A percentile compares a stretch with the other conserved stretches of the same genome.
phyloP scores from a whole-genome alignment of 352 stramenopile genomes.

The Pythium scleroteichum region DNA sequence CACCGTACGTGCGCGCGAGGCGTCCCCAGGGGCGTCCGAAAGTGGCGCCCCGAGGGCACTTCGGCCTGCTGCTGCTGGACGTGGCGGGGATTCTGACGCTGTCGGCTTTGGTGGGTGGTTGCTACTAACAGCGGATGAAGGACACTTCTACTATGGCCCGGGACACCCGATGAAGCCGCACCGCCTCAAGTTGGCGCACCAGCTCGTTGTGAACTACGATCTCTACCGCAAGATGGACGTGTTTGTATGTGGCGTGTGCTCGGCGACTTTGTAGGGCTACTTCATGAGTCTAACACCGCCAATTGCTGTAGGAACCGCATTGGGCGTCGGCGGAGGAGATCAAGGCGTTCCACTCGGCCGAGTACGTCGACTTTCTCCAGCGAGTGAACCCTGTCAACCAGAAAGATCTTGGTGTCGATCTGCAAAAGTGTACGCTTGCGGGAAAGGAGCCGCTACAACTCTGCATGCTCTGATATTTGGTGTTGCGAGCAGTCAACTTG shows the following conservation, averaged over 20 bases:
- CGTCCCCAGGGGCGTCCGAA: not conserved
- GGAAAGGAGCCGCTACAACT: not conserved
- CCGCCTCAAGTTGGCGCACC: constrained; percentile 97
- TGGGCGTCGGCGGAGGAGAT: constrained; percentile 92
- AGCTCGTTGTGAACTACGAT: constrained; percentile 98
- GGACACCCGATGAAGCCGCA: constrained; percentile 98
- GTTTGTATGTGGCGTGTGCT: constrained; percentile 67
- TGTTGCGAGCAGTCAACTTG: constrained; percentile 85
- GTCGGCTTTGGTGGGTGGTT: too few species aligned
- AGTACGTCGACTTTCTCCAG: constrained; percentile 98
- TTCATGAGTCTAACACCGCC: not conserved
- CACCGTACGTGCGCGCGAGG: constrained; percentile 51
- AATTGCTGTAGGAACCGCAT: constrained; percentile 61
- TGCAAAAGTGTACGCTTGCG: constrained; percentile 66
- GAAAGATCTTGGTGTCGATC: constrained; percentile 69
- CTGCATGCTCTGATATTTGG: not conserved
- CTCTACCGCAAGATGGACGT: constrained; percentile 99
- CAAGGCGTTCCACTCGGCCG: constrained; percentile 95
- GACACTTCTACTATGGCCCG: constrained; percentile 97
- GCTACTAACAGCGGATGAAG: constrained; percentile 86
- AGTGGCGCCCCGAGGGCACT: not conserved
- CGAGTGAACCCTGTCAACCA: constrained; percentile 95
- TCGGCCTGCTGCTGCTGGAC: not conserved
- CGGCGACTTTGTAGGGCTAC: not conserved
- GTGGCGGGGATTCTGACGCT: not conserved